Conservation (phyloP, 441 rosid genomes). For the Pelargonium fulgidum region DNA sequence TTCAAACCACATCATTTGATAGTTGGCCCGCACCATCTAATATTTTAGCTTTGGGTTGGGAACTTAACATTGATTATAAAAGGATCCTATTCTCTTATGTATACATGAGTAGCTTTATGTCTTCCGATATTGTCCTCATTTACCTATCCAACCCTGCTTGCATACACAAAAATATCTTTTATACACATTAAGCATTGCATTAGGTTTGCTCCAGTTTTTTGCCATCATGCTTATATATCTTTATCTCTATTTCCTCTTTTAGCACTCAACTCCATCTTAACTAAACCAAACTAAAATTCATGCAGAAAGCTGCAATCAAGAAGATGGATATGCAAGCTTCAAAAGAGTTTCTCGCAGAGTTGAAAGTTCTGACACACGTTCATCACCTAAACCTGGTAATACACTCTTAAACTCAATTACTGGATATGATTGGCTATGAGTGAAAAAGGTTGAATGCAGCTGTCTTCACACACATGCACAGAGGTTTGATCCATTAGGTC, state of each 20-base stretch:
- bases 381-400: conserved; percentile 94
- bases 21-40: no score
- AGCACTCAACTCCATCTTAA: background rate
- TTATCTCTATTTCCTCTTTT: background rate
- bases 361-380: conserved; percentile 83
- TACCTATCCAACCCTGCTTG: background rate
- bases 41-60: background rate
- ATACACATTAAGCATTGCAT: background rate
- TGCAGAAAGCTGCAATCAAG: conserved; percentile 97
- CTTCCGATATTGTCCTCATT: background rate
- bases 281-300: background rate
- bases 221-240: background rate
- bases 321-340: conserved; percentile 98
- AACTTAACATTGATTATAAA: background rate
- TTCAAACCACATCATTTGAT: no score
- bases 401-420: no score
- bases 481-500: no score
- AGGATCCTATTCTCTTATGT: background rate
- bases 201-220: background rate
- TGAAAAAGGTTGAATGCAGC: no score
- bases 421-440: no score
- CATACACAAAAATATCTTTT: background rate
- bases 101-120: background rate
- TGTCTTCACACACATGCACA: no score
- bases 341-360: conserved; percentile 84